These are phyloP conservation scores for Cladosporium austrohemisphaericum DNA, from an alignment of 2,329 filamentous ascomycete genomes.

Conservation along the genomic window DNA sequence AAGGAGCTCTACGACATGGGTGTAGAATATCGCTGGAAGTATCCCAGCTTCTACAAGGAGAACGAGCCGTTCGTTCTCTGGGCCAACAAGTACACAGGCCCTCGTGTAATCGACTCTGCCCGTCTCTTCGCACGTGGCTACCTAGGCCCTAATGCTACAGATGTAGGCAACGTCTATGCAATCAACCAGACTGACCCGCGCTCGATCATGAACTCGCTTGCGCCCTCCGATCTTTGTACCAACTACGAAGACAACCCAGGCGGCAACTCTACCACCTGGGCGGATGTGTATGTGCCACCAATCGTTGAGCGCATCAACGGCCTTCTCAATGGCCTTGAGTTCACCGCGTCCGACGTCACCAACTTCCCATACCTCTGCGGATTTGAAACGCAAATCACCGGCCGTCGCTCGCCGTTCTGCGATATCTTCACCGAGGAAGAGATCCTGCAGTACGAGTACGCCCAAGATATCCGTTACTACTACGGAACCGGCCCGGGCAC, in stretches of 20 bases:
- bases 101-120: slow-evolving; percentile 58
- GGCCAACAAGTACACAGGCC: slow-evolving; percentile 57
- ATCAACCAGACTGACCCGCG: slow-evolving; percentile 54
- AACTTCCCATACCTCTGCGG: slow-evolving; percentile 65
- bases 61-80: slow-evolving; percentile 55
- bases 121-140: slow-evolving; percentile 60
- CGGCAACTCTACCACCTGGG: slow-evolving; percentile 48
- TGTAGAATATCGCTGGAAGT: slow-evolving; percentile 44
- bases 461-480: slow-evolving; percentile 60
- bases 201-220: slow-evolving; percentile 60
- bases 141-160: slow-evolving; percentile 53
- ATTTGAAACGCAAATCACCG: slow-evolving; percentile 65
- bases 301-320: slow-evolving; percentile 54
- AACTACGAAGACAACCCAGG: slow-evolving; percentile 55
- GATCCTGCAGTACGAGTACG: slow-evolving; percentile 60
- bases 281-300: slow-evolving; percentile 50
- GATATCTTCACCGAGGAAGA: slow-evolving; percentile 58
- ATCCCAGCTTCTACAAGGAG: slow-evolving; percentile 48
- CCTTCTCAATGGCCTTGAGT: slow-evolving; percentile 53
- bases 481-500: slow-evolving; percentile 60
- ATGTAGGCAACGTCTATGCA: slow-evolving; percentile 54
- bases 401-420: slow-evolving; percentile 57
- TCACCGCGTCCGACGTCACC: slow-evolving; percentile 52
- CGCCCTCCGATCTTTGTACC: slow-evolving; percentile 61
- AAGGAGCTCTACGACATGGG: slow-evolving; percentile 59